Conservation (phyloP, 2,329 filamentous ascomycete species). For the Penicillium sp. region DNA sequence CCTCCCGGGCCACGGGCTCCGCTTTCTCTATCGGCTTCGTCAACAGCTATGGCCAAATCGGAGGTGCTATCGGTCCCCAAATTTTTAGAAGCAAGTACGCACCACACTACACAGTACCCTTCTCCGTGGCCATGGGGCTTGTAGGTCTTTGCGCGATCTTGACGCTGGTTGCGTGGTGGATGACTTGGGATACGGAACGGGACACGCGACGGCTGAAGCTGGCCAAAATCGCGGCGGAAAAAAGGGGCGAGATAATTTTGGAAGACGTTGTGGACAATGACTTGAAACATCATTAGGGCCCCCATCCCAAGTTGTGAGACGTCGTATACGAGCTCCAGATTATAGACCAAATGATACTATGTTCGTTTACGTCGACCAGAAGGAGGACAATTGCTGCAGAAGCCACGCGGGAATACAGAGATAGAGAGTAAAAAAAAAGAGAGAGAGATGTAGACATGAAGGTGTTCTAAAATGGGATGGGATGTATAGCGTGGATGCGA, state of each 20-base stretch:
- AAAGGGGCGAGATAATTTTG: conserved; percentile 43
- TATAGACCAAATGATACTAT: too few relatives aligned
- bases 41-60: conserved; percentile 52
- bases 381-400: too few relatives aligned
- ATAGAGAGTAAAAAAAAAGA: too few relatives aligned
- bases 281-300: conserved; percentile 20
- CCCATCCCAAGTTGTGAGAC: too few relatives aligned
- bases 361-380: too few relatives aligned
- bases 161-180: conserved; percentile 47
- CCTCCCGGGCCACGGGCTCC: conserved; percentile 47
- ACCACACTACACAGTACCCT: conserved; percentile 46
- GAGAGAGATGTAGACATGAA: too few relatives aligned
- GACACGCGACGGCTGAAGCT: conserved; percentile 48
- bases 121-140: conserved; percentile 47
- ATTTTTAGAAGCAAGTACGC: conserved; percentile 48
- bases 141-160: conserved; percentile 45
- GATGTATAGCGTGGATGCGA: too few relatives aligned
- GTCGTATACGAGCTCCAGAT: too few relatives aligned
- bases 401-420: too few relatives aligned
- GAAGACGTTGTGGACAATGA: conserved; percentile 46
- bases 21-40: conserved; percentile 53
- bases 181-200: conserved; percentile 45
- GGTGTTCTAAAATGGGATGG: too few relatives aligned
- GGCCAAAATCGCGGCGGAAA: conserved; percentile 43
- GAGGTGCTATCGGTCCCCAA: conserved; percentile 49